phyloP scores from a whole-genome alignment of 169 alveolate species.

The Plasmodium malariae region DNA sequence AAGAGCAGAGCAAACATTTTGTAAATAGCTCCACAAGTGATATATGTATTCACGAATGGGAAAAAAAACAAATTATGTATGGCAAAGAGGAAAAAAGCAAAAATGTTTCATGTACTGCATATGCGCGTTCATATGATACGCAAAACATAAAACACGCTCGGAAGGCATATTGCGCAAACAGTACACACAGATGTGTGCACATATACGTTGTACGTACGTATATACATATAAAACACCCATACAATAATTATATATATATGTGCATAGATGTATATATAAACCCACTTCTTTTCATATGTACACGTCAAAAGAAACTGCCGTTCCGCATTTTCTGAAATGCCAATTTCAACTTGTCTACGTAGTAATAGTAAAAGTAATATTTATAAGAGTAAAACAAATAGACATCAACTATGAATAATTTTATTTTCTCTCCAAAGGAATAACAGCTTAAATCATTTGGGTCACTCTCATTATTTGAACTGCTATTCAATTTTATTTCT shows the following conservation, averaged over 20 bases:
- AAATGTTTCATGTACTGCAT: no score
- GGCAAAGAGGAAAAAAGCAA: no score
- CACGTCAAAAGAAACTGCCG: neutral
- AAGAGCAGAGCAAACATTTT: no score
- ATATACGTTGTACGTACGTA: neutral
- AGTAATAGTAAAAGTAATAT: constrained; percentile 29
- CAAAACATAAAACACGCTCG: no score
- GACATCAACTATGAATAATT: constrained; percentile 12
- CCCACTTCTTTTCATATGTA: neutral
- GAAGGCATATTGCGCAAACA: neutral
- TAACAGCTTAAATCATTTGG: neutral
- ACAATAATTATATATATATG: neutral
- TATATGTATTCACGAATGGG: no score
- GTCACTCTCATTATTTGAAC: no score
- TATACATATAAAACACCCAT: neutral
- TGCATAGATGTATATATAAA: neutral
- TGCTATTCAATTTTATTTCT: neutral
- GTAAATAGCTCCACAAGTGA: no score
- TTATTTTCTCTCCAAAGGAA: neutral
- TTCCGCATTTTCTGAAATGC: neutral
- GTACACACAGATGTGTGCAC: neutral
- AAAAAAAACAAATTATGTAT: no score
- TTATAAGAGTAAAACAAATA: constrained; percentile 14
- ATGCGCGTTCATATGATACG: no score
- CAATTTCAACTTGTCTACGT: constrained; percentile 8